Percentiles rank a stretch among this genome's conserved stretches.
Conservation (phyloP, 176 grass and related monocot species). For the Ampelocalamus luodianensis region DNA sequence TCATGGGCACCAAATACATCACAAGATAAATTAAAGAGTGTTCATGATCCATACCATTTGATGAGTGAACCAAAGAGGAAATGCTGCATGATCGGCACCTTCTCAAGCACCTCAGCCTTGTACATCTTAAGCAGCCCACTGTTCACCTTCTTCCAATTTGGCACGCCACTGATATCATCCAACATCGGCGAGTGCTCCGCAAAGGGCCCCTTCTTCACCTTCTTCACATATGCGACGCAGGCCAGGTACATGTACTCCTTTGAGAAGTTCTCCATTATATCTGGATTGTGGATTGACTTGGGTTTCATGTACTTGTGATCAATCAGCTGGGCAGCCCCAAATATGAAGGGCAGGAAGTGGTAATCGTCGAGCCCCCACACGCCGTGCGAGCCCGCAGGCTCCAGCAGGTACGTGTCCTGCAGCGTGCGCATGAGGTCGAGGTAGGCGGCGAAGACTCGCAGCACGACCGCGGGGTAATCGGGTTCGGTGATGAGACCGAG, state of each 20-base stretch:
- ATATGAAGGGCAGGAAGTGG: constrained; percentile 93
- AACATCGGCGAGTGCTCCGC: constrained; percentile 93
- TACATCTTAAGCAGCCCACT: constrained; percentile 95
- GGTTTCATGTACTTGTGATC: constrained; percentile 99
- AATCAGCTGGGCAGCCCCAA: constrained; percentile 81
- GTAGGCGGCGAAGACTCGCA: constrained; percentile 65
- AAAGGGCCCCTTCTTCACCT: constrained; percentile 91
- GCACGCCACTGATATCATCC: constrained; percentile 87
- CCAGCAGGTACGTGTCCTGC: constrained; percentile 81
- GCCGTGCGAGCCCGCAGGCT: constrained; percentile 90
- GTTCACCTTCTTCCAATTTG: constrained; percentile 90
- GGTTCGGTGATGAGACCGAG: constrained; percentile 71
- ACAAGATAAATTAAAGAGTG: not conserved
- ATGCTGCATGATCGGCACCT: constrained; percentile 98
- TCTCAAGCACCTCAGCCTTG: constrained; percentile 96
- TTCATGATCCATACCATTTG: constrained; percentile 72
- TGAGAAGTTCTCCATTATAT: constrained; percentile 86
- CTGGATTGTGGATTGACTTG: constrained; percentile 93
- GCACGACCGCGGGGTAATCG: constrained; percentile 67
- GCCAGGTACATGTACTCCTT: constrained; percentile 83
- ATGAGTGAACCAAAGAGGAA: constrained; percentile 96
- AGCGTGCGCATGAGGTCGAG: constrained; percentile 79
- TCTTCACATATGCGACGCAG: constrained; percentile 78
- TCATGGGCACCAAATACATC: not conserved
- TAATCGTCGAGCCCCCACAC: constrained; percentile 84